Evolutionary conservation across 2,329 filamentous ascomycete genomes (phyloP), one percentile per base, ranked within the genome.

Genomic region (Boeremia lycopersici): DNA sequence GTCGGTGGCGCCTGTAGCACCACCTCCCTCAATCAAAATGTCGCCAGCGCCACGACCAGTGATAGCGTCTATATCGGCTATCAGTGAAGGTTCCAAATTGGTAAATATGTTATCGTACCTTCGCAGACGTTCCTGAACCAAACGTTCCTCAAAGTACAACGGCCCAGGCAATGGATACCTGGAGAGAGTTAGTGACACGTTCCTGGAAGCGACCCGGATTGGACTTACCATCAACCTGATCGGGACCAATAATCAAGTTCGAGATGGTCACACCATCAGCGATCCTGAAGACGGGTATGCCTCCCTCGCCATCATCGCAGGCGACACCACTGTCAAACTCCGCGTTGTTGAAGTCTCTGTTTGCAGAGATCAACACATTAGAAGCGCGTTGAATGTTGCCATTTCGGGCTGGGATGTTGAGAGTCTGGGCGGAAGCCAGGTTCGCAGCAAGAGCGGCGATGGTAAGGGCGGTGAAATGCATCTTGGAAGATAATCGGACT

Each of bases 161-260:
- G 68, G 26, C 77, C 79, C 53, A 74, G 65, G 69, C 79, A 81
- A 69, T 82, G 78, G 33, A 81, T 44, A n/a, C 41, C 41, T 44
- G 19, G 7, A 15, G 8, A 34, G 2, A 8, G 19, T 45, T 28
- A 45, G 31, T 45, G 5, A 11, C 2, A 25, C 10, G 9, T 31
- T 26, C 35, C 12, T 33, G 4, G 9, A 13, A 25, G 25, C 23
- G 11, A n/a, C 23, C 1, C 13, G 7, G 4, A 11, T 33, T 25
- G 3, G 0, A 33, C 12, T 12, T 74, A 53, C 78, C 79, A 62
- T 82, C 79, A 5, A 74, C 70, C 58, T 80, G 74, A 45, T 76
- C 74, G 17, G 72, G 68, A 8, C 79, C 79, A 44, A 82, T 81
- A 65, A 82, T 81, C 64, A 79, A 78, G 60, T 81, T 81, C 56